A percentile compares a stretch with the other conserved stretches of the same genome.
Conservation (phyloP, 2,329 filamentous ascomycete species). For the Zasmidium citrigriseum region DNA sequence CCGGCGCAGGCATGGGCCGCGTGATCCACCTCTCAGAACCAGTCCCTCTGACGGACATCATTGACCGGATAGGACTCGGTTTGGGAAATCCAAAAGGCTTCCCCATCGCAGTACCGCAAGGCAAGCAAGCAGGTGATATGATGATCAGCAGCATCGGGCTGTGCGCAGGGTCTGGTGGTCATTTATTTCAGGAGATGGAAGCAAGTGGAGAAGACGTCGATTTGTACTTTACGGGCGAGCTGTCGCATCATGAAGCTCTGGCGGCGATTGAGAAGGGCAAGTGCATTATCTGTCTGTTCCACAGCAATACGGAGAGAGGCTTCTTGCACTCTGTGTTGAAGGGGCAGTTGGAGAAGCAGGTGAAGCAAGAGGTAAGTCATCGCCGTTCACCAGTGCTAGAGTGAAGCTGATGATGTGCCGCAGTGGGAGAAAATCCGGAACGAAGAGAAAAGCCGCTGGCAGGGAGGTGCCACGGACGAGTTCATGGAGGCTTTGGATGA, state of each 20-base stretch:
- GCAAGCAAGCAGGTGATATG: slow-evolving; percentile 54
- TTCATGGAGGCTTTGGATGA: slow-evolving; percentile 54
- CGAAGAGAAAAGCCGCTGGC: slow-evolving; percentile 41
- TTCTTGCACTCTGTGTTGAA: slow-evolving; percentile 75
- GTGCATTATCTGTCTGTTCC: slow-evolving; percentile 81
- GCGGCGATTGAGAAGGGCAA: slow-evolving; percentile 81
- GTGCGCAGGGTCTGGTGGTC: slow-evolving; percentile 84
- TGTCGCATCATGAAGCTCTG: slow-evolving; percentile 90
- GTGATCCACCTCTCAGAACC: slow-evolving; percentile 57
- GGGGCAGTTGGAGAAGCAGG: slow-evolving; percentile 60
- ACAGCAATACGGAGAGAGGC: slow-evolving; percentile 87
- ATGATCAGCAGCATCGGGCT: slow-evolving; percentile 73
- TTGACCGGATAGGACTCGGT: slow-evolving; percentile 61
- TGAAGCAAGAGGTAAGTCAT: slow-evolving; percentile 51
- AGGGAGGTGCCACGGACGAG: slow-evolving; percentile 38
- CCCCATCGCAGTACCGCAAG: slow-evolving; percentile 65
- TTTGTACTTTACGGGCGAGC: slow-evolving; percentile 85
- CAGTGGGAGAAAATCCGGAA: slow-evolving; percentile 51
- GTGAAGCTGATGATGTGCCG: slow-evolving; percentile 1
- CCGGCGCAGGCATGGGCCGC: slow-evolving; percentile 62
- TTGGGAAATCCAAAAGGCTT: slow-evolving; percentile 69
- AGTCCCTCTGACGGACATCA: slow-evolving; percentile 58
- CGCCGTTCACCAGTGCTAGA: neutral
- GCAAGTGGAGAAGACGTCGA: slow-evolving; percentile 60
- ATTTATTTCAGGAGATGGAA: slow-evolving; percentile 66